Percentiles rank a stretch among this genome's conserved stretches.
phyloP scores from a whole-genome alignment of 2,329 filamentous ascomycete species.

The Colletotrichum sp. region DNA sequence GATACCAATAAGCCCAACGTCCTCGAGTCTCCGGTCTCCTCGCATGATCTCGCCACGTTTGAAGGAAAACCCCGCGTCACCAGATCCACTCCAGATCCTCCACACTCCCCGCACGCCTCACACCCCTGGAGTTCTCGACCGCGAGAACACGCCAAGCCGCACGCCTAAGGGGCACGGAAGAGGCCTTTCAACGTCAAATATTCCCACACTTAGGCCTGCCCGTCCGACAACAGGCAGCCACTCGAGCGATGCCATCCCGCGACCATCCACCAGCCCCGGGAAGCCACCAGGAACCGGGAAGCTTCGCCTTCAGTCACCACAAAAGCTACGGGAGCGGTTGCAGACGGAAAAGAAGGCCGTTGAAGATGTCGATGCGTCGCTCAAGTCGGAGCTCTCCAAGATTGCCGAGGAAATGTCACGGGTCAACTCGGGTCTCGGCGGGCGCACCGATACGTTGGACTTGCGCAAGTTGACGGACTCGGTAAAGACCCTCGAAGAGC shows the following conservation, averaged over 20 bases:
- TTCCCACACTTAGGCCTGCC: constrained; percentile 56
- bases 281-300: constrained; percentile 51
- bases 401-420: constrained; percentile 81
- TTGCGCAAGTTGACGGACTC: constrained; percentile 58
- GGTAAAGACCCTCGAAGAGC: constrained; percentile 70
- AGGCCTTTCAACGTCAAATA: constrained; percentile 57
- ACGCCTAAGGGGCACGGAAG: constrained; percentile 45
- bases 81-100: constrained; percentile 8
- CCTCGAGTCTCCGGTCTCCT: constrained; percentile 43
- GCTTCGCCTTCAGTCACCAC: constrained; percentile 72
- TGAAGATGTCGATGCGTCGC: constrained; percentile 69
- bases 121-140: neutral
- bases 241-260: constrained; percentile 23
- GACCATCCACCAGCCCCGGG: constrained; percentile 38
- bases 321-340: constrained; percentile 83
- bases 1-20: constrained; percentile 56
- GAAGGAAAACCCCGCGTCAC: constrained; percentile 49
- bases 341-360: constrained; percentile 81
- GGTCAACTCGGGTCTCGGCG: constrained; percentile 46
- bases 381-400: constrained; percentile 78
- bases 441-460: constrained; percentile 42
- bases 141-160: constrained; percentile 1
- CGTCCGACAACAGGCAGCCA: constrained; percentile 31
- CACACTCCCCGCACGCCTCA: neutral
- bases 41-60: constrained; percentile 35